Evolutionary conservation across 108 stramenopile species (phyloP), one percentile per base, ranked within the genome.

Genomic region (Nannochloropsis gaditana): DNA sequence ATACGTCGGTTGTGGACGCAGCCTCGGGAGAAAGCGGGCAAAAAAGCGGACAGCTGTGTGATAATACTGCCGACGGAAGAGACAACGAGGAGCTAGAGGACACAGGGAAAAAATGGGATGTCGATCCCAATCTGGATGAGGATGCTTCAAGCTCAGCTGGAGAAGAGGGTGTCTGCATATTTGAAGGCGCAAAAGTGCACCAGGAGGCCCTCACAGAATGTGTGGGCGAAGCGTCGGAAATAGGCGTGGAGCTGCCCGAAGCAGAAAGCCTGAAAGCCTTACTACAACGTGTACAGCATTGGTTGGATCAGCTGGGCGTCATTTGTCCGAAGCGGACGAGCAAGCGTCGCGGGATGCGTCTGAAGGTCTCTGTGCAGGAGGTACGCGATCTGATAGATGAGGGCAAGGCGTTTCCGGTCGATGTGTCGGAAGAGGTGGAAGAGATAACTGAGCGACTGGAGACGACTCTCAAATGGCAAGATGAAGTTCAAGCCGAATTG

Each of bases 311-410:
- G 50, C 81, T 80, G 45, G 84, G 84, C 50, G 81, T 44, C 11
- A 41, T 88, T 80, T 88, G 87, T 59, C 87, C 87, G 59, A 80
- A 84, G 9, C 87, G 87, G 45, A 84, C 82, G n/a, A 88, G 87
- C 81, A 88, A 88, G 79, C 83, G 87, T 44, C 84, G 81, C 8
- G 84, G 81, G 42, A 84, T 84, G 84, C 84, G 80, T 21, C 80
- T 31, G 42, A 88, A 88, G 73, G 84, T 84, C 10, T 82, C 87
- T 41, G 84, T 88, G 43, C 80, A 80, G 19, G 84, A 84, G 19
- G 84, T 88, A 2, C 44, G 84, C 45, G 81, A 82, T 10, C 44
- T 84, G 17, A 84, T 88, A 41, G 45, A 45, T 2, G 81, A 84
- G 42, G 87, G 87, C 43, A 47, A 81, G 45, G 84, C 83, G 43